phyloP scores from a whole-genome alignment of 2,329 filamentous ascomycete genomes.

The Neofusicoccum parvum region DNA sequence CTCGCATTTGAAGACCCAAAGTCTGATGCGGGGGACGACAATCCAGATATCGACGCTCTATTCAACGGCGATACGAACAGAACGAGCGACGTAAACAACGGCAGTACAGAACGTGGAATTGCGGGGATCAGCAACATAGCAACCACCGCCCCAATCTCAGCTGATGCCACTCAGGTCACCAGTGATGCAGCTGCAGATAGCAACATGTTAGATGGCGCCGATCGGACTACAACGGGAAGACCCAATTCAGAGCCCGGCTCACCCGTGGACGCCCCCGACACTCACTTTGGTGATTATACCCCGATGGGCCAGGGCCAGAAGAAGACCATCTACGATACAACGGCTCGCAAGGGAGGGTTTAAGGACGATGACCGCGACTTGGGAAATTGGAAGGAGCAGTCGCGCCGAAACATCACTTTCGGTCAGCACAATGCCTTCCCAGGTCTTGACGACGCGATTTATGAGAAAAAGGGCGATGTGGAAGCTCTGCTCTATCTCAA shows the following conservation, averaged over 20 bases:
- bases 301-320: background rate
- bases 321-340: background rate
- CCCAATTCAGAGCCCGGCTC: constrained; percentile 4
- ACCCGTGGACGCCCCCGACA: constrained; percentile 32
- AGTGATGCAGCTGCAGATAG: too few species aligned
- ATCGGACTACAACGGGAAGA: too few species aligned
- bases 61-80: too few species aligned
- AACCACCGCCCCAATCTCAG: too few species aligned
- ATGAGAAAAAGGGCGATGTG: constrained; percentile 23
- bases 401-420: constrained; percentile 9
- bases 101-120: too few species aligned
- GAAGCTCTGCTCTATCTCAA: constrained; percentile 39
- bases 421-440: constrained; percentile 31
- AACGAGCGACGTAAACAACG: too few species aligned
- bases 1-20: too few species aligned
- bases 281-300: background rate
- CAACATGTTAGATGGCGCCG: too few species aligned
- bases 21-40: background rate
- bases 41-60: background rate
- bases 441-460: constrained; percentile 24
- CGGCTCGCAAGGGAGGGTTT: background rate
- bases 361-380: background rate
- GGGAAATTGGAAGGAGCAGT: background rate
- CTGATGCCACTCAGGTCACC: too few species aligned
- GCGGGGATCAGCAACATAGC: too few species aligned